Base-by-base conservation (phyloP, 495 filamentous ascomycete species). In the Bacidia gigantensis region DNA sequence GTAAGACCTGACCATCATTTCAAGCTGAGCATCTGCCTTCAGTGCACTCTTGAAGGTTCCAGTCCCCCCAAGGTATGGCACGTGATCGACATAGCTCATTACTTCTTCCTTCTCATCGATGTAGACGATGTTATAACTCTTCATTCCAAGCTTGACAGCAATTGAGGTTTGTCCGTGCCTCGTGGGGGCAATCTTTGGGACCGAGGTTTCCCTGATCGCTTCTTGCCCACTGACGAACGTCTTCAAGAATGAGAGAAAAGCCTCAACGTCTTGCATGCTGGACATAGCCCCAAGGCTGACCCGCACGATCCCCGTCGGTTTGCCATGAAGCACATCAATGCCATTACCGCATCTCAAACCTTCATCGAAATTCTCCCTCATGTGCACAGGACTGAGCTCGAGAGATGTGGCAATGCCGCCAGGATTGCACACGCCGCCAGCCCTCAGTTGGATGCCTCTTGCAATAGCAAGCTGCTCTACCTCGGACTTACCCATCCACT, bases 261-360 rank as follows among this genome's bases (percentile, higher is more conserved):
- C 68, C 44, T 83, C 69, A 9, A 94, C 75, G 59, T 97, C 90
- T n/a, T 67, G 71, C 26, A 80, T 62, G 26, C 79, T 90, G 56
- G 84, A 94, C 85, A 92, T 90, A 0, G 89, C 86, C 3, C 90
- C 90, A 1, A 95, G 67, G 58, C 89, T 95, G 26, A 79, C 77
- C 40, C 90, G 73, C 41, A 95, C 74, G n/a, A 93, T 76, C 0
- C 90, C 90, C 0, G 89, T 95, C 7, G 89, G 88, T 49, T 86
- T 89, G 3, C 87, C 89, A 21, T 75, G 71, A 53, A 93, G 76
- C 43, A 92, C 74, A 49, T 95, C 89, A 51, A 86, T 78, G 14
- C 87, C 86, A 51, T 82, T 75, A 14, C 83, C 86, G 58, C 86
- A 89, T 14, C 86, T 74, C 59, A 88, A 76, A 0, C 90, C 90